Conservation (phyloP, 768 basidiomycete species). For the Galerina sulciceps region DNA sequence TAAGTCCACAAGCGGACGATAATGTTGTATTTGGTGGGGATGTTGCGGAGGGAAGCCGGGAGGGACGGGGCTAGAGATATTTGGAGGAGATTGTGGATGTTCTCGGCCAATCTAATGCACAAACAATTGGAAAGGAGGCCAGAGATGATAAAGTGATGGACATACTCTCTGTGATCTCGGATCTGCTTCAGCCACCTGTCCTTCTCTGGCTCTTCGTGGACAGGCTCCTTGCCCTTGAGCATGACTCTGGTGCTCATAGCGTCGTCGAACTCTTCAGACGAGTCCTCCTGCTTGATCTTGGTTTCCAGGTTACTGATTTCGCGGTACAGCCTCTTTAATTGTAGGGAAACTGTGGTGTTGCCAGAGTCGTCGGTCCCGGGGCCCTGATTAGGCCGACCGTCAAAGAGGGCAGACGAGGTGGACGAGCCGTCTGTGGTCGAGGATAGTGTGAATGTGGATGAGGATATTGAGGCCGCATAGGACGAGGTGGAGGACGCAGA, state of each 20-base stretch:
- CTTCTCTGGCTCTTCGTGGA: conserved; percentile 65
- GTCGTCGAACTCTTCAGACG: conserved; percentile 57
- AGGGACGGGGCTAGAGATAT: conserved; percentile 86
- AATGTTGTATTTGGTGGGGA: conserved; percentile 95
- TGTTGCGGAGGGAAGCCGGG: conserved; percentile 85
- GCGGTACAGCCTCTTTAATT: conserved; percentile 85
- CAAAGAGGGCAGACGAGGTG: conserved; percentile 71
- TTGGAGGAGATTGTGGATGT: conserved; percentile 85
- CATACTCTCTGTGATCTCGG: conserved; percentile 84
- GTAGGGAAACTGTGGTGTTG: conserved; percentile 70
- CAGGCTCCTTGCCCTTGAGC: conserved; percentile 45
- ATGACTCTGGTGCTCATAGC: conserved; percentile 45
- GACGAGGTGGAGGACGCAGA: conserved; percentile 79
- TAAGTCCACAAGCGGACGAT: conserved; percentile 92
- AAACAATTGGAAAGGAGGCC: conserved; percentile 2
- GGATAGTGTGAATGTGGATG: conserved; percentile 73
- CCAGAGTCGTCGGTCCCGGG: conserved; percentile 55
- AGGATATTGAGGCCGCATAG: conserved; percentile 69
- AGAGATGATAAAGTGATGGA: conserved; percentile 19
- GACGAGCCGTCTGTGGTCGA: conserved; percentile 82
- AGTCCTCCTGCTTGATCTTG: conserved; percentile 67
- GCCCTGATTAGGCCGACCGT: conserved; percentile 43
- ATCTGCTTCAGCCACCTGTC: conserved; percentile 79
- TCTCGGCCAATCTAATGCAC: conserved; percentile 82
- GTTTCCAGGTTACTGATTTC: conserved; percentile 80